Base-by-base conservation (phyloP, 305 asterid species). In the Rubia tinctorum region DNA sequence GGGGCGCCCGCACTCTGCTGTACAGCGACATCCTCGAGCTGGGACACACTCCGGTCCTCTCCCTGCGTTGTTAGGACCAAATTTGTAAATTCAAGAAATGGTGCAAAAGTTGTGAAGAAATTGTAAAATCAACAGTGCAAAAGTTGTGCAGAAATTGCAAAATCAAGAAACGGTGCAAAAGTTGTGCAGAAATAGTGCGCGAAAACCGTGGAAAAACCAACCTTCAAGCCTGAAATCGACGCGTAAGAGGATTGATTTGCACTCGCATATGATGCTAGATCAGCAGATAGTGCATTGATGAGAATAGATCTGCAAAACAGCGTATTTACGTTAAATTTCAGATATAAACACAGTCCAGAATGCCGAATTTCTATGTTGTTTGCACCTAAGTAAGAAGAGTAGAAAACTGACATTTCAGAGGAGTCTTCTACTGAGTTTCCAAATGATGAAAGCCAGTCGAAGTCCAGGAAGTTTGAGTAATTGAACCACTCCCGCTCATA, bases 401-500 rank as follows among this genome's bases (percentile, higher is more conserved):
- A 1, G 39, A 34, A 6, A 65, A 63, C 15, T 58, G 77, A 95
- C 98, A 96, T 87, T 75, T 89, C 98, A 17, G 76, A 87, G n/a
- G 37, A 22, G 34, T 92, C 99, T 76, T 90, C 98, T 56, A 96
- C 87, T 11, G 98, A 95, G 78, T 92, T 95, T 40, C 93, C 95
- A 34, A 95, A 88, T 13, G 97, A 89, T 72, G 99, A 92, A 72
- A 95, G 86, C 91, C 92, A 86, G 70, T 90, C 98, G 17, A 85
- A 78, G 73, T 89, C 89, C 47, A 92, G 80, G 83, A 92, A 92
- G 82, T 92, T 95, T 58, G 98, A 89, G 68, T 87, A 89, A 78
- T 84, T 84, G 6, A 83, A 80, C 61, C 90, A 84, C 71, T 86
- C 90, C 56, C 87, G 82, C 40, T 76, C 87, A 25, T 85, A 91